Base-by-base conservation (phyloP, 345 rosid species). In the Aurinia saxatilis region DNA sequence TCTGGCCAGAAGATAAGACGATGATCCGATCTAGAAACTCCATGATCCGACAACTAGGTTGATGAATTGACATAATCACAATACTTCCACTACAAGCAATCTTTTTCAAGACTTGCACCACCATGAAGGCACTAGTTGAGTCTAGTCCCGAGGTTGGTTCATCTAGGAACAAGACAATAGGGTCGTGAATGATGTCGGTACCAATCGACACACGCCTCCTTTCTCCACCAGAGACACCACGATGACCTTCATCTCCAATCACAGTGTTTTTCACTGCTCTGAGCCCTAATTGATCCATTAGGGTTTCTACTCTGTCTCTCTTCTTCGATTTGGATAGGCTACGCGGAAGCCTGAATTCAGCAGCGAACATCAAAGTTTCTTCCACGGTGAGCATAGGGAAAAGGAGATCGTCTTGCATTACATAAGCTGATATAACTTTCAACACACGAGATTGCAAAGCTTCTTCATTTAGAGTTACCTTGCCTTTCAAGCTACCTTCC, bases 61-160 rank as follows among this genome's bases (percentile, higher is more conserved):
- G 95, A 67, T 85, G 91, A 41, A 88, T 81, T n/a, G 91, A 81
- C 87, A 85, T 83, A 46, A 88, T 65, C 6, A 88, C 87, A 0
- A 88, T 77, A 69, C 95, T 88, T 2, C 92, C 96, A 7, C 86
- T 73, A 44, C 46, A 62, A 9, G 96, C 95, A 8, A 91, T 91
- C 50, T 73, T 85, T 74, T 91, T 88, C 15, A 91, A 84, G 76
- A 82, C 84, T 33, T 91, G 91, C 37, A 84, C 98, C 14, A 91
- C 98, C 67, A 88, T 84, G 65, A 75, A 83, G 25, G 95, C 95
- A 42, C 87, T 83, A 0, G 88, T 80, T 15, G 98, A 91, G 73
- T 91, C 96, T 31, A 88, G 81, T 38, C 96, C 96, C 6, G 96
- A 88, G 16, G 98, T 91, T 27, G 98, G 95, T 67, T 91, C 96